Evolutionary conservation across 1,284 basidiomycete species (phyloP), one percentile per base, ranked within the genome.

Genomic region (Moesziomyces sp.): DNA sequence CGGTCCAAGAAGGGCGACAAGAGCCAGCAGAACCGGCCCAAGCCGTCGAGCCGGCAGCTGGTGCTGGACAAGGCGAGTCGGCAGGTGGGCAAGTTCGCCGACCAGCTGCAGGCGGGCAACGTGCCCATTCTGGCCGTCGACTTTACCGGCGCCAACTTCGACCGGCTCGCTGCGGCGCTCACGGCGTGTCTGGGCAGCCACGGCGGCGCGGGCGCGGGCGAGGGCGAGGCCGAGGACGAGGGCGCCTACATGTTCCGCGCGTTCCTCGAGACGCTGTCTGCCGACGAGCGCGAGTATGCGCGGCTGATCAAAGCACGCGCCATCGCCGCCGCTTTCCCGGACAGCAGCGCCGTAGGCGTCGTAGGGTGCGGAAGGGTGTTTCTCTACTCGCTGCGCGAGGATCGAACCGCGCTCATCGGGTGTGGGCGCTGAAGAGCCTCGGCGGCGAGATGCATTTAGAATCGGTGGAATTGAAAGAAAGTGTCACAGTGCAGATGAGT

Each of bases 91-190:
- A 74, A 74, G 13, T 60, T 81, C 23, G 73, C 63, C 2, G 77
- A 79, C 23, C 60, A 68, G 33, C 51, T 83, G 19, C 58, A 75
- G 16, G 52, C 64, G 11, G 77, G 78, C 26, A 62, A 69, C n/a
- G 50, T 79, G 10, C 77, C 81, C 18, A 69, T 83, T 26, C 47
- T 80, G 19, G 81, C 79, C 18, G 78, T 81, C 2, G 79, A 83
- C 53, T 65, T 83, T 21, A 52, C 70, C 5, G 68, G 73, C 3
- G 49, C 60, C 43, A 60, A 64, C 45, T 77, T 80, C 42, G 71
- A 78, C 28, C 58, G 68, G 2, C 58, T 80, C 5, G 68, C 61
- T 13, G 66, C 73, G 16, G 53, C 69, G 6, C 55, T 76, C 1
- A 68, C 77, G 14, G 72, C 76, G 23, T 70, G 73, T 64, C 51